These are phyloP conservation scores for Saitozyma sp. DNA, from an alignment of 768 basidiomycete species.

Conservation along the genomic window DNA sequence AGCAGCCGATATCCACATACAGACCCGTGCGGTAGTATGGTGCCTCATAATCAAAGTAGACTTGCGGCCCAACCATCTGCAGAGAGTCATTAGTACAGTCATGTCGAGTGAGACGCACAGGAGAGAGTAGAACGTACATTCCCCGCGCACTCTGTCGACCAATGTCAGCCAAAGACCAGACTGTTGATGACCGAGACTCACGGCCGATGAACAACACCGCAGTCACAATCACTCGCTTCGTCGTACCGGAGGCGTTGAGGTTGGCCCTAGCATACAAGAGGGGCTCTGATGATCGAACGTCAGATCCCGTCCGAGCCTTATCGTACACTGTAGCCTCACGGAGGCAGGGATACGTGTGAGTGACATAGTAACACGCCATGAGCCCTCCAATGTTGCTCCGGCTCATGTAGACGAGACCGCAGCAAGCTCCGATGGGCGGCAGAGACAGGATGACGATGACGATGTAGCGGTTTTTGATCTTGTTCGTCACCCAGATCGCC, in stretches of 20 bases:
- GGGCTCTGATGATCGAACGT: neutral
- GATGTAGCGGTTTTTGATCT: slow-evolving; percentile 32
- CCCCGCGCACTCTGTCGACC: slow-evolving; percentile 23
- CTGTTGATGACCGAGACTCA: no score
- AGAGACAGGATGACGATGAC: neutral
- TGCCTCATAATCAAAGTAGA: slow-evolving; percentile 35
- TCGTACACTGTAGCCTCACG: slow-evolving; percentile 24
- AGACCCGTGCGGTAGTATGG: slow-evolving; percentile 43
- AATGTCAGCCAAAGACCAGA: no score
- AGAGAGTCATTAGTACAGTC: neutral
- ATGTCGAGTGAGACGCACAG: neutral
- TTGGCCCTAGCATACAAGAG: slow-evolving; percentile 24
- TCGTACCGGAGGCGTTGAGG: slow-evolving; percentile 27
- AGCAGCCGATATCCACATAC: slow-evolving; percentile 41
- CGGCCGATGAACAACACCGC: slow-evolving; percentile 18
- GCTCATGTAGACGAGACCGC: slow-evolving; percentile 27
- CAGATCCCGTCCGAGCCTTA: slow-evolving; percentile 6
- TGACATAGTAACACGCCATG: slow-evolving; percentile 24
- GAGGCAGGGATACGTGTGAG: no score
- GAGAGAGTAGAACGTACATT: slow-evolving; percentile 15
- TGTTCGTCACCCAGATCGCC: slow-evolving; percentile 36
- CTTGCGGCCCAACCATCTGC: slow-evolving; percentile 38
- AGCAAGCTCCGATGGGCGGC: slow-evolving; percentile 36
- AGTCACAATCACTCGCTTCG: slow-evolving; percentile 23
- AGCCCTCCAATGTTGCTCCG: slow-evolving; percentile 24